These are phyloP conservation scores for Fusarium buharicum DNA, from an alignment of 2,329 filamentous ascomycete species.

Conservation along the genomic window DNA sequence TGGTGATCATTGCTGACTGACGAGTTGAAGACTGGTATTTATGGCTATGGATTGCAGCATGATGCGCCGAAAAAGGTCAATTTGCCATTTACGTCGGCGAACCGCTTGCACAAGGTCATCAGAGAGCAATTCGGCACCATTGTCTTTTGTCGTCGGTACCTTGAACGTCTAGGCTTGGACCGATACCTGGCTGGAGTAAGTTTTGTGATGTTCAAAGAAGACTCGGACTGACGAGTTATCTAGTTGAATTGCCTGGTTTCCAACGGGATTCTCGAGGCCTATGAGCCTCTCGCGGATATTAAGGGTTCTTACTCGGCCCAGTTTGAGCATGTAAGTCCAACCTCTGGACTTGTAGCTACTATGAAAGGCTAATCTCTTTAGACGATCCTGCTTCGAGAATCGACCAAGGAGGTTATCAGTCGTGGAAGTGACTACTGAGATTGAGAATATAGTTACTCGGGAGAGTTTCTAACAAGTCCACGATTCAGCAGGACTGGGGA, in stretches of 20 bases:
- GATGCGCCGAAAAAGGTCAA: constrained; percentile 50
- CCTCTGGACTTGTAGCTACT: rapidly evolving
- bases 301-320: constrained; percentile 72
- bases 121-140: constrained; percentile 71
- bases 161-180: constrained; percentile 70
- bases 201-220: rapidly evolving
- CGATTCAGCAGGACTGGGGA: constrained; percentile 25
- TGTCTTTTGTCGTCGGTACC: constrained; percentile 69
- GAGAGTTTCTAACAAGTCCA: too few species aligned
- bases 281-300: constrained; percentile 66
- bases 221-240: constrained; percentile 22
- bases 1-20: background rate
- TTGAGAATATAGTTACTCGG: background rate
- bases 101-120: constrained; percentile 66
- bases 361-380: constrained; percentile 37
- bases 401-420: constrained; percentile 62
- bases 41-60: constrained; percentile 60
- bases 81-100: constrained; percentile 63
- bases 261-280: constrained; percentile 66
- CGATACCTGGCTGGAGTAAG: constrained; percentile 68
- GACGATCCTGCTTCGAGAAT: constrained; percentile 59
- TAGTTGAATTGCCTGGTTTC: constrained; percentile 67
- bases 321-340: constrained; percentile 63
- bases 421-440: constrained; percentile 62
- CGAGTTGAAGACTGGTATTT: constrained; percentile 56